Evolutionary conservation across 176 grass and related monocot species (phyloP).

Genomic region (Lolium perenne): DNA sequence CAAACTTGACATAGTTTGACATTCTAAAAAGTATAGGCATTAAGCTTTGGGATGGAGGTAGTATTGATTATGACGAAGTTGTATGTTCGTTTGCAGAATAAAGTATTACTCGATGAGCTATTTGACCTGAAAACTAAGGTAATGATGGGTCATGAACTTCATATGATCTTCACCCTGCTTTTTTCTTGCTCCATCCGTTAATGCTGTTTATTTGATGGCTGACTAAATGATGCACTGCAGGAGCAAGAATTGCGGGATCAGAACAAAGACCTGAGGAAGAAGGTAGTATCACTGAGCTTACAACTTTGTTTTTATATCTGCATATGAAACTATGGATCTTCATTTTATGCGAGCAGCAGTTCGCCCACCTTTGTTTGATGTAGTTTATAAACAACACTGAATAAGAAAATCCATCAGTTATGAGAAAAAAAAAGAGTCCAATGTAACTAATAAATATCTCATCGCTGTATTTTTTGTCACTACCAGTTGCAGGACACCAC

Average conservation of each 20-base stretch:
- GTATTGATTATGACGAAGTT: background rate
- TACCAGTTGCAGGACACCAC: conserved; percentile 52
- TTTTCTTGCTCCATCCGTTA: conserved; percentile 1
- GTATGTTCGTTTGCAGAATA: conserved; percentile 51
- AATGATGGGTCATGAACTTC: conserved; percentile 26
- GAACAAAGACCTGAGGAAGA: conserved; percentile 76
- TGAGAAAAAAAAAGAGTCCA: background rate
- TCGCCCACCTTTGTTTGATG: background rate
- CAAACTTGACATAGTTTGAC: no score
- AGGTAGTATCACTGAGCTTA: conserved; percentile 52
- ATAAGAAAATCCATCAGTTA: background rate
- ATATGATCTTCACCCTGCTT: background rate
- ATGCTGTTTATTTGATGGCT: background rate
- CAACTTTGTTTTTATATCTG: background rate
- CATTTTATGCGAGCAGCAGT: background rate
- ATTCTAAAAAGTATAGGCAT: no score
- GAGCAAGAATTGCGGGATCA: conserved; percentile 70
- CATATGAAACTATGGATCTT: background rate
- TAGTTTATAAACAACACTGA: background rate
- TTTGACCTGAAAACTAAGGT: conserved; percentile 91
- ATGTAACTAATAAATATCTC: background rate
- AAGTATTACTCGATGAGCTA: conserved; percentile 73
- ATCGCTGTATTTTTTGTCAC: conserved; percentile 9
- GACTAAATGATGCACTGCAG: conserved; percentile 41
- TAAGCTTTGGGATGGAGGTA: no score